phyloP scores from a whole-genome alignment of 73 alveolate genomes.

The Paramecium bursaria region DNA sequence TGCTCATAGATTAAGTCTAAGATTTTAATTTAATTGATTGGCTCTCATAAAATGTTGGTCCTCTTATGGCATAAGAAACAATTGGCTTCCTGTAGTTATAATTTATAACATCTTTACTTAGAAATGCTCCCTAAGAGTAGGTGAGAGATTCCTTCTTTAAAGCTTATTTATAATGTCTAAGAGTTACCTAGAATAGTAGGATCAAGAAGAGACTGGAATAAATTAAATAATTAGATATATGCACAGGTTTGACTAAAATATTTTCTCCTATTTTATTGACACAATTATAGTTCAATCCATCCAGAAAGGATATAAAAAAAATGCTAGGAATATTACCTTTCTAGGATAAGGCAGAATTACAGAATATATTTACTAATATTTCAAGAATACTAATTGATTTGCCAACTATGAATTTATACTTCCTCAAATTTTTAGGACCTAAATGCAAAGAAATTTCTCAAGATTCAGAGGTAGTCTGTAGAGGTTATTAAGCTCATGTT shows the following conservation, averaged over 20 bases:
- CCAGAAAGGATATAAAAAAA: neutral
- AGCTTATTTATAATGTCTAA: constrained; percentile 21
- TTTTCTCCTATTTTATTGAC: neutral
- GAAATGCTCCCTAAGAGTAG: neutral
- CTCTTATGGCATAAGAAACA: constrained; percentile 1
- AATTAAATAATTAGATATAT: neutral
- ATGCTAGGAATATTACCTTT: neutral
- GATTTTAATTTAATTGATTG: constrained; percentile 29
- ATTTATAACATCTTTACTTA: neutral
- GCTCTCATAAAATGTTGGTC: constrained; percentile 23
- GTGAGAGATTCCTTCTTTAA: neutral
- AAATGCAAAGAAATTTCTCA: constrained; percentile 9
- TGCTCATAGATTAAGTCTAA: neutral
- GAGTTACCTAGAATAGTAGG: constrained; percentile 34
- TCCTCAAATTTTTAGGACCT: neutral
- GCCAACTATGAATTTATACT: constrained; percentile 40
- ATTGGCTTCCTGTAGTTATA: neutral
- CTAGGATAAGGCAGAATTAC: neutral
- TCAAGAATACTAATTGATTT: constrained; percentile 8
- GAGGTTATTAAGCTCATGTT: constrained; percentile 20
- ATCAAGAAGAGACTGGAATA: neutral
- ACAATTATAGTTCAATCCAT: neutral
- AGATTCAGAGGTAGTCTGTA: neutral
- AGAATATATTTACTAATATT: constrained; percentile 18
- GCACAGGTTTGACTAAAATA: neutral